Base-by-base conservation (phyloP, 1,284 basidiomycete genomes). In the Moniliophthora roreri region DNA sequence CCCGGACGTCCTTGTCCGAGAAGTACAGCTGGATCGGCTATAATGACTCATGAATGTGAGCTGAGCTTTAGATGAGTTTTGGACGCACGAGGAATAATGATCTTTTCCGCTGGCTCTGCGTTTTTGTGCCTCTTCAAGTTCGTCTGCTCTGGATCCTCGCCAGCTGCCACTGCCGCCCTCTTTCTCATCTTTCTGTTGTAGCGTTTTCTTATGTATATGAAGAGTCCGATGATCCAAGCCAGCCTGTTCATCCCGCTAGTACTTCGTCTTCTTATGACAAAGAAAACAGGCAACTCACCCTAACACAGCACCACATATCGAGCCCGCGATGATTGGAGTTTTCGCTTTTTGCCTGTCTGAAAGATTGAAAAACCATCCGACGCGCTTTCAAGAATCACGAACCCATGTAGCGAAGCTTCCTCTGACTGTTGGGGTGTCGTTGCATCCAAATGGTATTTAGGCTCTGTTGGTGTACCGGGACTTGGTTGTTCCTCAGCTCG, bases 301-400 rank as follows among this genome's bases (percentile, higher is more conserved):
- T 56, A 86, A 71, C 26, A 77, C 65, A 10, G 74, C 72, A 36
- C 83, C 83, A 48, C 81, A 81, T 56, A 85, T 72, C 49, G 73
- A 73, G 26, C 84, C 85, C n/a, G 85, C 80, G 54, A 87, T 76
- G 51, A 84, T 77, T 34, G 85, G 85, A 2, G 83, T 87, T 60
- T 79, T 76, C 1, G 81, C 76, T 50, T 76, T 78, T 50, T 79
- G 73, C 37, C 83, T 84, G 62, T 15, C 26, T 26, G 40, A 18
- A 15, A 20, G 6, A 2, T 44, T 2, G 28, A 28, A 35, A 38
- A 34, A 18, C 24, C 4, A 37, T 18, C n/a, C n/a, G 39, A 38
- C 2, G 37, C 24, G 37, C 21, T 40, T 44, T 18, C 20, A 28
- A 6, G n/a, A 23, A 16, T 24, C 20, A 55, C 69, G 58, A 47